These are phyloP conservation scores for Ceriops zippeliana DNA, from an alignment of 345 rosid genomes.

Conservation along the genomic window DNA sequence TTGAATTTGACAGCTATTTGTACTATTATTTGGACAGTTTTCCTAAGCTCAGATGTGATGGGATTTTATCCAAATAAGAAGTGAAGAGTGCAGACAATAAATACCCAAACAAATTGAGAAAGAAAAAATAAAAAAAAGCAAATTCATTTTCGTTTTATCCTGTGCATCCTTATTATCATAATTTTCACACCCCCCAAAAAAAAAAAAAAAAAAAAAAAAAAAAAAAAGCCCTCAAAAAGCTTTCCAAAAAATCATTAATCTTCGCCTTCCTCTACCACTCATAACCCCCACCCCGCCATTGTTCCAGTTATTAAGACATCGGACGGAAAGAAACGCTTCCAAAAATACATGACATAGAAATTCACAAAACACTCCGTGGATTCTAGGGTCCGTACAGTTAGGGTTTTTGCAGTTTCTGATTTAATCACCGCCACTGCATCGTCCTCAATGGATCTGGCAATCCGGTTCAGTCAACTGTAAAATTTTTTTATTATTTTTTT, in stretches of 20 bases:
- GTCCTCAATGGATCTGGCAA: constrained; percentile 14
- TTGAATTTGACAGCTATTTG: no score
- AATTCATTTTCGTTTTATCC: not conserved
- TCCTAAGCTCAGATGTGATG: constrained; percentile 42
- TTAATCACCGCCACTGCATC: not conserved
- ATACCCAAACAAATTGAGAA: not conserved
- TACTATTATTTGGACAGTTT: no score
- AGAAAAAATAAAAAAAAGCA: constrained; percentile 21
- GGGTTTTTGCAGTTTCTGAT: constrained; percentile 9
- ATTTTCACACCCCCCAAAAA: not conserved
- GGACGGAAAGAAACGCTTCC: not conserved
- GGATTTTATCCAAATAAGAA: constrained; percentile 23
- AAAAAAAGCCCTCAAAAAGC: not conserved
- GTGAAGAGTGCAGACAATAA: no score
- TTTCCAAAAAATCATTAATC: constrained; percentile 14
- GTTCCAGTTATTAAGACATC: not conserved
- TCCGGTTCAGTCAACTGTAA: constrained; percentile 11
- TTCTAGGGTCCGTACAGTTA: constrained; percentile 1
- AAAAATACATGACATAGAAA: not conserved
- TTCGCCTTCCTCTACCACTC: constrained; percentile 14
- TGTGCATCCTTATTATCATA: no score
- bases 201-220: not conserved
- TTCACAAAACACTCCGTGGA: not conserved
- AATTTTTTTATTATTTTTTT: no score
- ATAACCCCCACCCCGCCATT: not conserved